Conservation (phyloP, 2,329 filamentous ascomycete species). For the Beauveria bassiana region DNA sequence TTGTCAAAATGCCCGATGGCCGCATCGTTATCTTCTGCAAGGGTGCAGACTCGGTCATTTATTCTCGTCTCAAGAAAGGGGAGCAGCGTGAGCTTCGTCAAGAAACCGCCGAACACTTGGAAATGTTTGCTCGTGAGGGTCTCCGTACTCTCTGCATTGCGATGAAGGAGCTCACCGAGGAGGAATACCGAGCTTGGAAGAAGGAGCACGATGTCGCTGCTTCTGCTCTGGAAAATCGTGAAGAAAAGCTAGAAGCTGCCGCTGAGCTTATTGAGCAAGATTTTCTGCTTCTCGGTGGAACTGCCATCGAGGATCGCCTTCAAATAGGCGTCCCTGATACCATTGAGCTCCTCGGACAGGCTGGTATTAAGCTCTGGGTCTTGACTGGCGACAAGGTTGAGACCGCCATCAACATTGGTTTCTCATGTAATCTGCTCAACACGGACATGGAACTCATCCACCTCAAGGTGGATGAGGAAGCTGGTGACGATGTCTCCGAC, state of each 20-base stretch:
- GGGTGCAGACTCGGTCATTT: slow-evolving; percentile 95
- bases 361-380: slow-evolving; percentile 98
- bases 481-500: slow-evolving; percentile 39
- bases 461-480: slow-evolving; percentile 74
- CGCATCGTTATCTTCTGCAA: slow-evolving; percentile 92
- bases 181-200: slow-evolving; percentile 80
- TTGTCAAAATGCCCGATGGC: slow-evolving; percentile 88
- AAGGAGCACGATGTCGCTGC: slow-evolving; percentile 82
- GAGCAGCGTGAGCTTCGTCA: slow-evolving; percentile 79
- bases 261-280: slow-evolving; percentile 89
- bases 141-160: slow-evolving; percentile 92
- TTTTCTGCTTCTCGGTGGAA: slow-evolving; percentile 80
- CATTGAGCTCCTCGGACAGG: slow-evolving; percentile 81
- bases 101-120: slow-evolving; percentile 84
- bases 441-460: slow-evolving; percentile 97
- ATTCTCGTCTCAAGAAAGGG: slow-evolving; percentile 76
- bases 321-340: slow-evolving; percentile 97
- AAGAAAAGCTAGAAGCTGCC: slow-evolving; percentile 86
- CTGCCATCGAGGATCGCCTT: slow-evolving; percentile 92
- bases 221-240: slow-evolving; percentile 73
- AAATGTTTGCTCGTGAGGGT: slow-evolving; percentile 94
- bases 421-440: slow-evolving; percentile 94
- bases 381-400: slow-evolving; percentile 98
- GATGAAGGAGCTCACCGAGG: slow-evolving; percentile 68
- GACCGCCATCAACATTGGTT: slow-evolving; percentile 98